Conservation (phyloP, 805 yeast species). For the Yarrowia deformans region DNA sequence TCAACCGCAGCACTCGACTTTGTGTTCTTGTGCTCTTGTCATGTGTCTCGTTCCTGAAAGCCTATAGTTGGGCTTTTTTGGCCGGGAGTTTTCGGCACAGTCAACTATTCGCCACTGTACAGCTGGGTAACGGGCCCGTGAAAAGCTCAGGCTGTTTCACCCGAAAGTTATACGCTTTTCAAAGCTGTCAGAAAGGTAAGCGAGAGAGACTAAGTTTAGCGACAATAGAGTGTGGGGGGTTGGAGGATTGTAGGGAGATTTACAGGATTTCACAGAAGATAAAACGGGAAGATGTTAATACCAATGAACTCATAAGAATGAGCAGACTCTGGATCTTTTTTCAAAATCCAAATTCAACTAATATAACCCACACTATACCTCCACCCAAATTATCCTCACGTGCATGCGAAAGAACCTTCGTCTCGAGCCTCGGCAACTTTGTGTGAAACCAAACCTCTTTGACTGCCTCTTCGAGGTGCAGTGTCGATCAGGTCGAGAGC, state of each 20-base stretch:
- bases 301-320: no score
- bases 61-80: not conserved
- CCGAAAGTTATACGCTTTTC: not conserved
- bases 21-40: no score
- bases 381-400: not conserved
- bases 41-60: not conserved
- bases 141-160: not conserved
- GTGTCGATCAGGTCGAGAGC: not conserved
- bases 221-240: not conserved
- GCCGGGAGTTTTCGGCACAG: slow-evolving; percentile 3
- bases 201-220: not conserved
- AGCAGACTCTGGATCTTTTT: not conserved
- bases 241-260: no score
- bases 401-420: not conserved
- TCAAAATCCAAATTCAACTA: not conserved
- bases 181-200: no score
- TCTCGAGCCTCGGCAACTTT: not conserved
- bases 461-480: not conserved
- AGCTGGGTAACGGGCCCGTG: not conserved
- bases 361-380: not conserved
- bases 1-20: no score
- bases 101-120: not conserved
- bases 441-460: not conserved
- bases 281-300: no score
- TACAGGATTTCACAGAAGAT: no score